These are phyloP conservation scores for Pseudevernia furfuracea DNA, from an alignment of 495 filamentous ascomycete species.

Conservation along the genomic window DNA sequence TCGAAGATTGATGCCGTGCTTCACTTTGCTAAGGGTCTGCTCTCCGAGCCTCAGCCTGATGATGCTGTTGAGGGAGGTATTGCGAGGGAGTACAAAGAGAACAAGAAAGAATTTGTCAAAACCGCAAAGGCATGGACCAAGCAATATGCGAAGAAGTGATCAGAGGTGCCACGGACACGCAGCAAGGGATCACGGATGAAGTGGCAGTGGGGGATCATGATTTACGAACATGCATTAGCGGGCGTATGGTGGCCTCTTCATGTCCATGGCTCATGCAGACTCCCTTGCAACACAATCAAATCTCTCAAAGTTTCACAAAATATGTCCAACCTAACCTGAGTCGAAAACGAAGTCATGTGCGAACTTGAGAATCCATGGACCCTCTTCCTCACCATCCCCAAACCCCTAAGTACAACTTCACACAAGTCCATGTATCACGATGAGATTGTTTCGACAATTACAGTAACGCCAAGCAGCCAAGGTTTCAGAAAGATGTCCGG, in stretches of 20 bases:
- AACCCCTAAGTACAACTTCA: too few relatives aligned
- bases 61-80: constrained; percentile 86
- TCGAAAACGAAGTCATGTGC: background rate
- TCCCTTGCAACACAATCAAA: background rate
- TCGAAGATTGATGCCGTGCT: constrained; percentile 71
- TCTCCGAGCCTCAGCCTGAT: constrained; percentile 84
- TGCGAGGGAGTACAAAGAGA: constrained; percentile 73
- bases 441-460: too few relatives aligned
- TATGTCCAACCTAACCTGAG: background rate
- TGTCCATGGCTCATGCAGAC: background rate
- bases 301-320: background rate
- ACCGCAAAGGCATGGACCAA: constrained; percentile 73
- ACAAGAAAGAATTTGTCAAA: constrained; percentile 71
- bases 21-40: constrained; percentile 65
- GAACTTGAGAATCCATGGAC: too few relatives aligned
- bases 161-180: background rate
- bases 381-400: too few relatives aligned
- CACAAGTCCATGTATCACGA: too few relatives aligned
- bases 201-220: constrained; percentile 1
- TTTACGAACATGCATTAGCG: constrained; percentile 1
- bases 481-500: too few relatives aligned
- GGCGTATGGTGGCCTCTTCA: background rate
- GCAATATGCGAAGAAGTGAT: constrained; percentile 56
- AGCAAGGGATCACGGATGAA: background rate
- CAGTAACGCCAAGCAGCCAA: too few relatives aligned